Percentiles rank a stretch among this genome's conserved stretches.
Conservation (phyloP, 1,284 basidiomycete species). For the Anthracocystis panici-leucophaei region DNA sequence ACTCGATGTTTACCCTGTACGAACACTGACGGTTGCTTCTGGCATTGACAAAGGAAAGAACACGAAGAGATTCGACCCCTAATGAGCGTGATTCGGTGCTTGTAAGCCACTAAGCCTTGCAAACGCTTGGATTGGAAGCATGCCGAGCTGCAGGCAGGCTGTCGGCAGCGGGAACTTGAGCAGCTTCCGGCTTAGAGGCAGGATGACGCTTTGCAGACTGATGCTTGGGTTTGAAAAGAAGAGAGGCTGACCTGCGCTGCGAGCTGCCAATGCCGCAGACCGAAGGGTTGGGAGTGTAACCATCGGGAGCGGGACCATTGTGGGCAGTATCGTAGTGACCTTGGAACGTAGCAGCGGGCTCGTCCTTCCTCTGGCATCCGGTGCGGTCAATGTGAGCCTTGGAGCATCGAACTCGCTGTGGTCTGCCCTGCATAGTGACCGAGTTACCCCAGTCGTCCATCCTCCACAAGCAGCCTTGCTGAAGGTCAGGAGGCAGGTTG, state of each 20-base stretch:
- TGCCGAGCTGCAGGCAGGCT: too few species aligned
- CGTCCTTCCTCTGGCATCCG: slow-evolving; percentile 47
- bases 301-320: slow-evolving; percentile 19
- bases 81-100: too few species aligned
- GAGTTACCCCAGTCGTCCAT: slow-evolving; percentile 43
- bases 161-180: too few species aligned
- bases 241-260: slow-evolving; percentile 6
- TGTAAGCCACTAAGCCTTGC: too few species aligned
- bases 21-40: too few species aligned
- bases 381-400: slow-evolving; percentile 45
- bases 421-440: slow-evolving; percentile 17
- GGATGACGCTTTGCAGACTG: background rate
- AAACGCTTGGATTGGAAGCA: too few species aligned
- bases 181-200: too few species aligned
- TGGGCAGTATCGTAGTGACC: slow-evolving; percentile 1
- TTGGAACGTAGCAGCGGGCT: slow-evolving; percentile 8
- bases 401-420: slow-evolving; percentile 32
- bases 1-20: too few species aligned
- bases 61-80: too few species aligned
- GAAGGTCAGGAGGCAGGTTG: slow-evolving; percentile 34
- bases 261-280: slow-evolving; percentile 32
- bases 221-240: background rate
- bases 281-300: slow-evolving; percentile 28
- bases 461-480: slow-evolving; percentile 40
- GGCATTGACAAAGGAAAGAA: too few species aligned